Conservation (phyloP, 2,329 filamentous ascomycete species). For the Fusarium napiforme region DNA sequence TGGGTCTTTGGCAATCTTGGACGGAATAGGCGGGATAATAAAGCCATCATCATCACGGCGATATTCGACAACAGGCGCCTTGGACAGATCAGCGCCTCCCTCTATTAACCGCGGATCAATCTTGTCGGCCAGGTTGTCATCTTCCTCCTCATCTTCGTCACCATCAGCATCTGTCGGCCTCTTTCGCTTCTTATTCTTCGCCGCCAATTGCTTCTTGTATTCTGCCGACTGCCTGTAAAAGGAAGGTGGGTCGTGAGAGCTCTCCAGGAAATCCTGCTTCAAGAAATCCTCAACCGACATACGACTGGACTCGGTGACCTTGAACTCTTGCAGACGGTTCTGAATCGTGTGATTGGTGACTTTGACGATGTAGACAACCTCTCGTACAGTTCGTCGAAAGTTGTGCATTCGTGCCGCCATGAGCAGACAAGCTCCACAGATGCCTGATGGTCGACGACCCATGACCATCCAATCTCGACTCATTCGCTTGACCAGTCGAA, state of each 20-base stretch:
- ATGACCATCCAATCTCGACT: conserved; percentile 97
- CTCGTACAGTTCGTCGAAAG: conserved; percentile 89
- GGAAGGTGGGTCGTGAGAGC: conserved; percentile 82
- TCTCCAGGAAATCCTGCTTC: conserved; percentile 76
- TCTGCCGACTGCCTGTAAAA: conserved; percentile 76
- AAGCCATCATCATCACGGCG: conserved; percentile 75
- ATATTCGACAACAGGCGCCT: conserved; percentile 50
- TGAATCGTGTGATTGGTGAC: conserved; percentile 94
- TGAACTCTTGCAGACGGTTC: conserved; percentile 92
- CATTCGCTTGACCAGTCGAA: conserved; percentile 91
- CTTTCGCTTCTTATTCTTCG: conserved; percentile 61
- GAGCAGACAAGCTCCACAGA: conserved; percentile 93
- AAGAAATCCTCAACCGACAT: conserved; percentile 91
- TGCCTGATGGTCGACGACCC: conserved; percentile 90
- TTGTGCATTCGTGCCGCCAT: conserved; percentile 98
- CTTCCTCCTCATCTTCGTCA: conserved; percentile 26
- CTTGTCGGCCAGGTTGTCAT: conserved; percentile 10
- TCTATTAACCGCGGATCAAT: conserved; percentile 37
- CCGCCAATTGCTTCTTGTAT: conserved; percentile 64
- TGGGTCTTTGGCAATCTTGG: conserved; percentile 50
- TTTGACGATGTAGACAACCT: conserved; percentile 98
- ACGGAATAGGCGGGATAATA: conserved; percentile 67
- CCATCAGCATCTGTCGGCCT: conserved; percentile 46
- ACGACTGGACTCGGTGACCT: conserved; percentile 82
- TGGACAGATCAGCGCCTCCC: conserved; percentile 50